A percentile compares a stretch with the other conserved stretches of the same genome.
Evolutionary conservation across 805 yeast species (phyloP).

Genomic region (Suhomyces faveliae): DNA sequence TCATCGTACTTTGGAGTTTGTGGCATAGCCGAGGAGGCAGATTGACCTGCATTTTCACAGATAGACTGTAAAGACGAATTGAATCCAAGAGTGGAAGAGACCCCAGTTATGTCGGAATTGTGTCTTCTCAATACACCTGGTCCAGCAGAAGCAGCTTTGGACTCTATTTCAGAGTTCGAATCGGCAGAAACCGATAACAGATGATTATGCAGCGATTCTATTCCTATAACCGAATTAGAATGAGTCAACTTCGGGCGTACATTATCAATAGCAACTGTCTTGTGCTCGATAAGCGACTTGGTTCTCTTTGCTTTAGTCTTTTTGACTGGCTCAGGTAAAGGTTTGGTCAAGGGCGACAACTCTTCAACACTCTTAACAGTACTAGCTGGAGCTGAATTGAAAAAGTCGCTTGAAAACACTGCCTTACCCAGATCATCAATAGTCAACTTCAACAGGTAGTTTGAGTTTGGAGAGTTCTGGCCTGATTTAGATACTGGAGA

Average conservation of each 20-base stretch:
- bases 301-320: background rate
- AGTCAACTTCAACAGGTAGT: conserved; percentile 35
- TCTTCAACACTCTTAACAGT: background rate
- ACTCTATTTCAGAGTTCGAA: background rate
- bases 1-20: conserved; percentile 38
- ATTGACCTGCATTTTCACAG: conserved; percentile 9
- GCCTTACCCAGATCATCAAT: conserved; percentile 45
- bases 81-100: conserved; percentile 6
- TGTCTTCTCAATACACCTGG: conserved; percentile 19
- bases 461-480: conserved; percentile 8
- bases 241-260: conserved; percentile 21
- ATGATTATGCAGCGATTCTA: conserved; percentile 13
- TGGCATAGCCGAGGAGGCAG: conserved; percentile 18
- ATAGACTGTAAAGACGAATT: conserved; percentile 12
- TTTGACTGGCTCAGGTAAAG: conserved; percentile 1
- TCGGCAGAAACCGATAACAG: too few species aligned
- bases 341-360: conserved; percentile 1
- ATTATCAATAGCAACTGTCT: background rate
- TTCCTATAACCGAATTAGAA: conserved; percentile 28
- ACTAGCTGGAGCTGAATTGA: conserved; percentile 2
- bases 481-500: background rate
- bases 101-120: conserved; percentile 23
- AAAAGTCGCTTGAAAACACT: conserved; percentile 27
- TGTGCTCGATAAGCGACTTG: background rate
- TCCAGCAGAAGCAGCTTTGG: background rate